Base-by-base conservation (phyloP, 495 filamentous ascomycete genomes). In the Hypoxylon lienhwacheense region DNA sequence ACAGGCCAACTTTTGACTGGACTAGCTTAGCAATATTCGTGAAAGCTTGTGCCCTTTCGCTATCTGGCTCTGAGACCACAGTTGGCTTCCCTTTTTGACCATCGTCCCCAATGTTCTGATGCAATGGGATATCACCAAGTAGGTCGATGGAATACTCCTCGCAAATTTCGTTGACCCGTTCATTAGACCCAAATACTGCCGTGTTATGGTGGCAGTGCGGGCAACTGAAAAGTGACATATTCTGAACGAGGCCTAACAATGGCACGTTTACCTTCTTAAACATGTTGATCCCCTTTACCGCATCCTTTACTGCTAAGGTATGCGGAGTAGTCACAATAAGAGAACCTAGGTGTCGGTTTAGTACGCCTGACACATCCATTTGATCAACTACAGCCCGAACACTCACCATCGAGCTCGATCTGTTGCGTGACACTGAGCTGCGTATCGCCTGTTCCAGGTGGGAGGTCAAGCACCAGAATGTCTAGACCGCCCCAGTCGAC, bases 241-340 rank as follows among this genome's bases (percentile, higher is more conserved):
- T 99, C 64, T 92, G 86, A 39, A 97, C 85, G 78, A 97, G 85
- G n/a, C 93, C 93, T 17, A 97, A 72, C 11, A 88, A 74, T 12
- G 73, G 69, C 24, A 96, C 84, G 15, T 83, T 83, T 48, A 92
- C 85, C 59, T 88, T 92, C 55, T 82, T 78, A 67, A 97, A 97
- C 87, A 99, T 91, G 42, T 87, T 86, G 28, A 96, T 82, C 0
- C 93, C 93, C 59, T 90, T 88, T 0, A 95, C 81, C 0, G 93
- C 91, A 62, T 97, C 93, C 34, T 86, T 86, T 0, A 97, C 77
- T 1, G 91, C 88, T 31, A 97, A 81, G 39, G 95, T 88, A 67
- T 97, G 92, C 17, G 93, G 93, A 7, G 93, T 99, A 5, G 89
- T 90, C 2, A 97, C 85, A 34, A 99, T 85, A n/a, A 99, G 73